phyloP scores from a whole-genome alignment of 1,284 basidiomycete species.

The Tylopilus sp. region DNA sequence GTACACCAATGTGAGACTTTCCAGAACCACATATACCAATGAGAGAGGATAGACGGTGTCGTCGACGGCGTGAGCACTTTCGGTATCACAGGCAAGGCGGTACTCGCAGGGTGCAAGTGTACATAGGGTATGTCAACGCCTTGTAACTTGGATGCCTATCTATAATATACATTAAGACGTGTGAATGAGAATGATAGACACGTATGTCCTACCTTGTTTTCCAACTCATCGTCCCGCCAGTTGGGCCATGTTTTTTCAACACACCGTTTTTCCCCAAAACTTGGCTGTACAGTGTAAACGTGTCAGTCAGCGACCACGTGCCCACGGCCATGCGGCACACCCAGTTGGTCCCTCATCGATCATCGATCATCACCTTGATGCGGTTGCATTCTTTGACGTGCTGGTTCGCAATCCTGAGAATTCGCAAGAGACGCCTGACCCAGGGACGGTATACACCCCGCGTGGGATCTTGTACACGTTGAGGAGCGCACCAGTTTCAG shows the following conservation, averaged over 20 bases:
- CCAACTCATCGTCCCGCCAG: conserved; percentile 99
- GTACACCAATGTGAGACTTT: conserved; percentile 84
- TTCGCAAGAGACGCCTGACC: conserved; percentile 64
- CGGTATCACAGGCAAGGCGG: conserved; percentile 34
- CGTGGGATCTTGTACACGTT: conserved; percentile 89
- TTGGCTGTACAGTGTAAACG: conserved; percentile 70
- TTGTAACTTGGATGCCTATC: conserved; percentile 87
- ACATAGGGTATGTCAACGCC: conserved; percentile 70
- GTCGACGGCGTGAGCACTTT: conserved; percentile 17
- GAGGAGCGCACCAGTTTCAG: conserved; percentile 55
- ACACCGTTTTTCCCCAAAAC: conserved; percentile 95
- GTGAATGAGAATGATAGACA: neutral
- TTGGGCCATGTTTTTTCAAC: conserved; percentile 99
- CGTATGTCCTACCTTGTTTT: conserved; percentile 67
- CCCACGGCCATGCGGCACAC: conserved; percentile 36
- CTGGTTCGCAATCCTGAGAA: conserved; percentile 96
- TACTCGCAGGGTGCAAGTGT: conserved; percentile 31
- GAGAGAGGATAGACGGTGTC: conserved; percentile 57
- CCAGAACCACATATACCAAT: conserved; percentile 98
- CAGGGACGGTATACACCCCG: conserved; percentile 74
- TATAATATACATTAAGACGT: conserved; percentile 31
- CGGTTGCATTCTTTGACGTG: conserved; percentile 98
- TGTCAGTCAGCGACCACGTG: neutral
- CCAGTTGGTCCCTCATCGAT: conserved; percentile 95
- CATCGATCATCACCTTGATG: no score